These are phyloP conservation scores for Yamadazyma triangularis DNA, from an alignment of 1,139 yeast genomes.

Conservation along the genomic window DNA sequence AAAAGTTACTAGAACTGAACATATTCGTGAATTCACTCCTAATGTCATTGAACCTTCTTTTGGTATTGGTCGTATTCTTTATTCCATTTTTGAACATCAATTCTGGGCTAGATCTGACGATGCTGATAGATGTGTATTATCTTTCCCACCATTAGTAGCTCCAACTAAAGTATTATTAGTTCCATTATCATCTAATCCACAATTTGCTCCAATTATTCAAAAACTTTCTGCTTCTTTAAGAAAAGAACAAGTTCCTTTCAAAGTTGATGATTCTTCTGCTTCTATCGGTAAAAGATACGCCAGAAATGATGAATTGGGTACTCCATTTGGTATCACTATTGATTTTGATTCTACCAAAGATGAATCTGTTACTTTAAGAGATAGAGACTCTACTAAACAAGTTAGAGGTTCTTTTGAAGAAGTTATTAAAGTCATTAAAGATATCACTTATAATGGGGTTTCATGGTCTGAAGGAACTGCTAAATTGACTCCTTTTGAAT, in stretches of 20 bases:
- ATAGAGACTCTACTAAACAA: conserved; percentile 95
- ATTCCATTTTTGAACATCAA: conserved; percentile 88
- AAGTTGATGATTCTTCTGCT: conserved; percentile 96
- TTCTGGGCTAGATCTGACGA: conserved; percentile 96
- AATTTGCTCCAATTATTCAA: conserved; percentile 71
- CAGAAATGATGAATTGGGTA: conserved; percentile 98
- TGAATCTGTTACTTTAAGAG: conserved; percentile 90
- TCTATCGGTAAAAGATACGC: conserved; percentile 98
- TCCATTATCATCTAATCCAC: conserved; percentile 84
- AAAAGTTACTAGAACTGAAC: conserved; percentile 78
- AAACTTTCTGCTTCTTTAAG: conserved; percentile 69
- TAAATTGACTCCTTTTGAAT: conserved; percentile 57
- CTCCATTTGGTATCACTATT: conserved; percentile 97
- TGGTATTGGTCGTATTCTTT: conserved; percentile 97
- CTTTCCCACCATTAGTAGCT: conserved; percentile 94
- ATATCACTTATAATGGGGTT: conserved; percentile 67
- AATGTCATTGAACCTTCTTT: conserved; percentile 99
- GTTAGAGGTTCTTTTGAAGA: conserved; percentile 88
- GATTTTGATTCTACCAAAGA: conserved; percentile 94
- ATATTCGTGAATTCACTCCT: conserved; percentile 92
- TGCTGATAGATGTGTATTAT: conserved; percentile 82
- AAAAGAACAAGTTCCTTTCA: conserved; percentile 83
- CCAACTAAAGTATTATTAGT: conserved; percentile 97
- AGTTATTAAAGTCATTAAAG: conserved; percentile 73
- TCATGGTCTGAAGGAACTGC: conserved; percentile 87